Percentiles rank a stretch among this genome's conserved stretches.
phyloP scores from a whole-genome alignment of 495 filamentous ascomycete species.

The Glarea lozoyensis region DNA sequence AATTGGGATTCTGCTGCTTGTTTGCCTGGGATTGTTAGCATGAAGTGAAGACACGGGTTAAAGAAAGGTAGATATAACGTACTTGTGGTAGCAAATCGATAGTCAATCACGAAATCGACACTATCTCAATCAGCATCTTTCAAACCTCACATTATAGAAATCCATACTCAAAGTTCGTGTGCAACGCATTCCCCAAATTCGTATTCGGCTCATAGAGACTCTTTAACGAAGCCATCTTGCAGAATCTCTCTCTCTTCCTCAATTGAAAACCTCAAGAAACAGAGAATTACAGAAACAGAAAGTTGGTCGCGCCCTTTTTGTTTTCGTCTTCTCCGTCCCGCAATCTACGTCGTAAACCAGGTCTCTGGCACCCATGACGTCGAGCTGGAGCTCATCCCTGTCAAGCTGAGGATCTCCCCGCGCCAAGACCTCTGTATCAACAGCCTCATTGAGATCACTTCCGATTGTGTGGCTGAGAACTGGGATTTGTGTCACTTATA shows the following conservation, averaged over 20 bases:
- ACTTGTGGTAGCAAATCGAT: slow-evolving; percentile 60
- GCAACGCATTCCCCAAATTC: slow-evolving; percentile 8
- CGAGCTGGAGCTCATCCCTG: too few species aligned
- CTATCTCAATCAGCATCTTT: slow-evolving; percentile 25
- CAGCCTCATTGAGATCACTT: too few species aligned
- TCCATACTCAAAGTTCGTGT: slow-evolving; percentile 22
- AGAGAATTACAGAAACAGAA: slow-evolving; percentile 2
- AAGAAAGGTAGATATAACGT: slow-evolving; percentile 17
- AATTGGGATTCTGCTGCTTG: slow-evolving; percentile 62
- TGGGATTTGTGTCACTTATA: too few species aligned
- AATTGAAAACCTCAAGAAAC: not conserved
- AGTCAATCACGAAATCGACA: slow-evolving; percentile 91
- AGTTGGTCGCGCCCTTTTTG: too few species aligned
- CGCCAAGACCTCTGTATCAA: too few species aligned
- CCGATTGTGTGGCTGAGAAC: too few species aligned
- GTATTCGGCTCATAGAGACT: slow-evolving; percentile 12
- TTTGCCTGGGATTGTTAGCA: slow-evolving; percentile 42
- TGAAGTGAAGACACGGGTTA: slow-evolving; percentile 7
- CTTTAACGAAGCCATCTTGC: slow-evolving; percentile 7
- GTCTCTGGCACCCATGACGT: too few species aligned
- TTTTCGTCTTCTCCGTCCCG: too few species aligned
- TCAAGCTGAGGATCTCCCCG: too few species aligned
- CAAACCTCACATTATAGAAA: too few species aligned
- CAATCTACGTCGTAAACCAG: too few species aligned
- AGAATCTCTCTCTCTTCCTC: too few species aligned